Evolutionary conservation across 108 stramenopile genomes (phyloP), one percentile per base, ranked within the genome.

Genomic region (Cyclotella baltica): DNA sequence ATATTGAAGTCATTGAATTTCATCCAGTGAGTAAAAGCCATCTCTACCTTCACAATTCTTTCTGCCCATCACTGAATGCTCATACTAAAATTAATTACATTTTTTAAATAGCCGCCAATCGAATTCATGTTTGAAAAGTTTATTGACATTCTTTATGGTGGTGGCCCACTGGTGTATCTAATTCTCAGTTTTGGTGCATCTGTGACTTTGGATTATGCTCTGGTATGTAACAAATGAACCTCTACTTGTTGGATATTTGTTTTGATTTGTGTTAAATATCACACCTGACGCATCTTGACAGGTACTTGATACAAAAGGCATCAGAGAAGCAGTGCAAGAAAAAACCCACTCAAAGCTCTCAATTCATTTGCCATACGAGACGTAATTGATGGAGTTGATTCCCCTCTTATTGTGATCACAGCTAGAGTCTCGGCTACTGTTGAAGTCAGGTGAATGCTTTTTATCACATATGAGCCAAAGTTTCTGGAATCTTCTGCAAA

Each of bases 281-380:
- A 9, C 18, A 40, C 3, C 31, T 38, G 2, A 65, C 27, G 23
- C 34, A n/a, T n/a, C n/a, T n/a, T n/a, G n/a, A n/a, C n/a, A 66
- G 23, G 65, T 62, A 33, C 57, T 82, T 35, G 81, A 82, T 46
- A 46, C 75, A 28, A 71, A 72, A 35, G 81, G 81, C 16, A 82
- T 82, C 28, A 27, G 69, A 33, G 63, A 77, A 51, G 76, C 76
- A 43, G 57, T 82, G 4, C 20, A 70, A 23, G 52, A 72, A 46
- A 43, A 61, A 58, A 70, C 19, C 76, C 76, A 37, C 18, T 62
- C 25, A 82, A 82, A 63, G 81, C 76, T 33, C 64, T 76, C 34
- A 82, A 82, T 43, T 70, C 67, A n/a, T 82, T 82, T 76, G 81
- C 81, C 1, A 36, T 82, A 33, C 61, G 51, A 48, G 81, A 82